A percentile compares a stretch with the other conserved stretches of the same genome.
These are phyloP conservation scores for Nephelium lappaceum DNA, from an alignment of 345 rosid genomes.

Conservation along the genomic window DNA sequence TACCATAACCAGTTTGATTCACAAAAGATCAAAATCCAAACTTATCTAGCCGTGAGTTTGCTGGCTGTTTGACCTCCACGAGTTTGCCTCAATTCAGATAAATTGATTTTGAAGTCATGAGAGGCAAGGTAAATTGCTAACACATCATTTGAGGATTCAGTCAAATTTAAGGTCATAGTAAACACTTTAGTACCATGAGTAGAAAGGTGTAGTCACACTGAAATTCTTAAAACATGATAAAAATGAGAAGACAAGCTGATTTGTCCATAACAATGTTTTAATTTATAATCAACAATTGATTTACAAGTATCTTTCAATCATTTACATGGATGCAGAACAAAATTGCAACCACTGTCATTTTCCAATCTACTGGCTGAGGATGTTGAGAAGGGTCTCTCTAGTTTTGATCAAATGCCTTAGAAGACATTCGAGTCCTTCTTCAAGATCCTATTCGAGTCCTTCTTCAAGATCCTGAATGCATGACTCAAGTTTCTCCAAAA, in stretches of 20 bases:
- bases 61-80: no score
- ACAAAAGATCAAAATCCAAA: no score
- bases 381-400: conserved; percentile 29
- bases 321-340: no score
- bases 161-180: no score
- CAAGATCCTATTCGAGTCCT: conserved; percentile 9
- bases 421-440: conserved; percentile 20
- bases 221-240: background rate
- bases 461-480: conserved; percentile 29
- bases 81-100: no score
- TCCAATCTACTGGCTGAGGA: conserved; percentile 28
- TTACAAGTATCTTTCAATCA: background rate
- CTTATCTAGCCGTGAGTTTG: no score
- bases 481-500: conserved; percentile 12
- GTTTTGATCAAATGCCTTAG: conserved; percentile 28
- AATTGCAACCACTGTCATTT: conserved; percentile 2
- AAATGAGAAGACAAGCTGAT: background rate
- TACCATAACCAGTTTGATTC: no score
- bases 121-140: no score
- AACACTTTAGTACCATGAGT: no score
- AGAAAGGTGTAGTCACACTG: no score
- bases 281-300: background rate
- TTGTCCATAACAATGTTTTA: background rate
- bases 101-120: no score
- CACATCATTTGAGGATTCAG: no score